Evolutionary conservation across 441 rosid genomes (phyloP), one percentile per base, ranked within the genome.

Genomic region (Erysimum cheiri): DNA sequence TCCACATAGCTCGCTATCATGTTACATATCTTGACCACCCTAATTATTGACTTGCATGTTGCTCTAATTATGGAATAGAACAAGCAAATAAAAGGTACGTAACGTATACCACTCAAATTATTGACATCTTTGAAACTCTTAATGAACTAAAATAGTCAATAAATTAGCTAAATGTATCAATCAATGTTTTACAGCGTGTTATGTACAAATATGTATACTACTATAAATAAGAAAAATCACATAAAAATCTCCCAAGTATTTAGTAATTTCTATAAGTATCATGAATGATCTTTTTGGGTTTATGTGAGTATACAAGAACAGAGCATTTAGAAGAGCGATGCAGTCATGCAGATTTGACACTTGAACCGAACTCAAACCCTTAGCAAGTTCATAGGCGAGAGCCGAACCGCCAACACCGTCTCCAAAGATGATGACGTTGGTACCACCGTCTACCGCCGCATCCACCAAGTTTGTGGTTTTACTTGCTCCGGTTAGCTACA

Each of bases 371-470:
- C 3, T 3, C 31, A 4, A 40, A 40, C 14, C 91, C 89, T 84
- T 87, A 69, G 87, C 96, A 69, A 89, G 92, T 5, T 89, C 78
- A 69, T 81, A 66, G 60, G 96, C 89, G n/a, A 86, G 85, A 76
- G 93, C 91, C 12, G 93, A 80, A 37, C 96, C 93, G 7, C 87
- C 96, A 2, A 89, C 96, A 3, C 91, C 89, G 7, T 91, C 93
- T 4, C 96, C 92, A 0, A 84, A 88, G 29, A 89, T 76, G 80
- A 87, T 85, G 70, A 85, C 75, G 64, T 87, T 88, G 3, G 73
- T 6, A 49, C 64, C 80, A n/a, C 78, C 75, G 41, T 17, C 43
- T 1, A 0, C 46, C 3, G 17, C 53, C n/a, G 12, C 40, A 39
- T 70, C 68, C 15, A 5, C 60, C 65, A 56, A 2, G 52, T 57